These are phyloP conservation scores for Rhizophagus sp. DNA, from an alignment of 192 early-diverging fungal genomes.

Conservation along the genomic window DNA sequence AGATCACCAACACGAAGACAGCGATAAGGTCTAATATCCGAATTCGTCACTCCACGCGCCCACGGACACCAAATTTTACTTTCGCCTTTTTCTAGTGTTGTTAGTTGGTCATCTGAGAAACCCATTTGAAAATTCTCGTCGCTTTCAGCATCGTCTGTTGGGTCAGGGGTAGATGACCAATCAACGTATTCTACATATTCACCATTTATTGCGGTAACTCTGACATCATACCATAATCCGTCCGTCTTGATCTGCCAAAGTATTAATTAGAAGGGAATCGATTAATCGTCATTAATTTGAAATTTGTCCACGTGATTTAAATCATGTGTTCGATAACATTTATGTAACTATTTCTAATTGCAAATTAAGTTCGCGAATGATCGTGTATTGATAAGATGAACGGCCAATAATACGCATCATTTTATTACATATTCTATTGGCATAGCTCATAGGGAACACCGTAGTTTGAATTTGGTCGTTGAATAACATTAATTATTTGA, in stretches of 20 bases:
- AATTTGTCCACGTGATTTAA: too few species aligned
- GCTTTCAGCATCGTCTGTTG: not conserved
- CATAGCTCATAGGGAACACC: too few species aligned
- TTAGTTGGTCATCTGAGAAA: not conserved
- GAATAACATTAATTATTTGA: too few species aligned
- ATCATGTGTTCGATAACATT: too few species aligned
- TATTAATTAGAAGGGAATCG: too few species aligned
- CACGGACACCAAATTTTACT: slow-evolving; percentile 23
- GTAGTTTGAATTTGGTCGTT: too few species aligned
- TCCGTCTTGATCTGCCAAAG: not conserved
- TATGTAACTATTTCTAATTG: too few species aligned
- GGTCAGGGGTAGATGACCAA: not conserved
- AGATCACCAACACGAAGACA: slow-evolving; percentile 27
- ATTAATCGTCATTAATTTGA: too few species aligned
- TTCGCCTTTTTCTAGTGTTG: not conserved
- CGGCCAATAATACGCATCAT: too few species aligned
- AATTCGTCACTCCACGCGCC: not conserved
- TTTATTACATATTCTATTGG: too few species aligned
- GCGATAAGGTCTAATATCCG: slow-evolving; percentile 21
- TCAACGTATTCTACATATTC: slow-evolving; percentile 3
- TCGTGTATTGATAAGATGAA: too few species aligned
- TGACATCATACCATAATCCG: slow-evolving; percentile 26
- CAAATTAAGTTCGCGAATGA: too few species aligned
- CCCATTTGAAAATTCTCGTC: slow-evolving; percentile 3
- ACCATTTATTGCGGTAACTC: slow-evolving; percentile 21